Conservation (phyloP, 768 basidiomycete species). For the Postia placenta region DNA sequence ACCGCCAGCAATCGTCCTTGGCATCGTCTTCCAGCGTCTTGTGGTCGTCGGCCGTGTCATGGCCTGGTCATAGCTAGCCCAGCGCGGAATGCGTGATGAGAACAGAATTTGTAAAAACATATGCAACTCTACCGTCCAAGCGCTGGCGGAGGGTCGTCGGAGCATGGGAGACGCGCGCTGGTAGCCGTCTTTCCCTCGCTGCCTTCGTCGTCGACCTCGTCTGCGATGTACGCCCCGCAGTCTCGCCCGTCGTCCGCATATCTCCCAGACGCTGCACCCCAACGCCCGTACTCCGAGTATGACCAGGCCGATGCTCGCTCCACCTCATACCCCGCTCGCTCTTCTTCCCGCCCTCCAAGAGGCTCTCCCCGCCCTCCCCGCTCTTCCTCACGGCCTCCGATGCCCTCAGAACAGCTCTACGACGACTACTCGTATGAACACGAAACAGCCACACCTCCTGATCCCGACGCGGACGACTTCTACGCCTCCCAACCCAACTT, state of each 20-base stretch:
- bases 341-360: constrained; percentile 8
- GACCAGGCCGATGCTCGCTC: constrained; percentile 7
- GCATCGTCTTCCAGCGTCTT: too few relatives aligned
- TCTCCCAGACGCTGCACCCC: constrained; percentile 16
- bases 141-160: too few relatives aligned
- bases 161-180: too few relatives aligned
- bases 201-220: constrained; percentile 8
- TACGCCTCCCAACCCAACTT: constrained; percentile 21
- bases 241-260: constrained; percentile 17
- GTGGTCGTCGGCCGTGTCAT: too few relatives aligned
- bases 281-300: constrained; percentile 12
- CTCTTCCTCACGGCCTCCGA: constrained; percentile 8
- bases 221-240: constrained; percentile 19
- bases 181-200: not conserved
- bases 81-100: too few relatives aligned
- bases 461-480: constrained; percentile 23
- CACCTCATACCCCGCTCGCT: constrained; percentile 9
- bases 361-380: constrained; percentile 10
- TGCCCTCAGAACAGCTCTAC: constrained; percentile 7
- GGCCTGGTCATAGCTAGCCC: too few relatives aligned
- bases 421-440: constrained; percentile 8
- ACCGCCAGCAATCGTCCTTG: too few relatives aligned
- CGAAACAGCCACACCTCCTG: constrained; percentile 11
- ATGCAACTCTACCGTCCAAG: too few relatives aligned
- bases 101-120: too few relatives aligned